Percentiles rank a stretch among this genome's conserved stretches.
Conservation (phyloP, 2,329 filamentous ascomycete species). For the Lachnellula suecica region DNA sequence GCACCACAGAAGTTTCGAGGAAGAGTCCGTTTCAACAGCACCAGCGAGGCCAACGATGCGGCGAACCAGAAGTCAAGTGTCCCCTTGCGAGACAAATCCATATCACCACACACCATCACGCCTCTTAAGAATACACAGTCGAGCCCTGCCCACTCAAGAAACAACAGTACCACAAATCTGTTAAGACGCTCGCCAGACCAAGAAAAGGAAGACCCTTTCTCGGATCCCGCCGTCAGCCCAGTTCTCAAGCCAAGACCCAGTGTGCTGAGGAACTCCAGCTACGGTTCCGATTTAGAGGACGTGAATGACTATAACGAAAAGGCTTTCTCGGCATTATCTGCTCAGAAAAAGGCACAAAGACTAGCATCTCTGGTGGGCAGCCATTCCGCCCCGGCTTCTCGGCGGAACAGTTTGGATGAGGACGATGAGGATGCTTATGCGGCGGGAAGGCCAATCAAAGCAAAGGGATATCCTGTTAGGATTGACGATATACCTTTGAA, state of each 20-base stretch:
- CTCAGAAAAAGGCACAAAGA: conserved; percentile 31
- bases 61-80: conserved; percentile 26
- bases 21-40: conserved; percentile 33
- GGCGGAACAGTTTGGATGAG: conserved; percentile 29
- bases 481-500: conserved; percentile 33
- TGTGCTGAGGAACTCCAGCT: conserved; percentile 25
- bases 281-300: conserved; percentile 9
- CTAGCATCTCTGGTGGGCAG: conserved; percentile 30
- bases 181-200: conserved; percentile 22
- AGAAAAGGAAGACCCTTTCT: conserved; percentile 30
- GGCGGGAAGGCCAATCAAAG: conserved; percentile 3
- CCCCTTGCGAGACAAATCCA: conserved; percentile 23
- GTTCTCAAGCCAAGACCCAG: conserved; percentile 25
- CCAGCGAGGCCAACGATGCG: conserved; percentile 31
- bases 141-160: conserved; percentile 30
- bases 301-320: conserved; percentile 28
- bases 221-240: conserved; percentile 16
- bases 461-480: conserved; percentile 22
- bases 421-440: conserved; percentile 20
- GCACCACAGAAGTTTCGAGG: conserved; percentile 15
- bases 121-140: conserved; percentile 16
- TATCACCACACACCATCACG: conserved; percentile 13
- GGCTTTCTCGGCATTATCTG: conserved; percentile 30
- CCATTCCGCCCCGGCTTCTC: conserved; percentile 32
- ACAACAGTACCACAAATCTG: conserved; percentile 19